Conservation (phyloP, 495 filamentous ascomycete species). For the Echria macrotheca region DNA sequence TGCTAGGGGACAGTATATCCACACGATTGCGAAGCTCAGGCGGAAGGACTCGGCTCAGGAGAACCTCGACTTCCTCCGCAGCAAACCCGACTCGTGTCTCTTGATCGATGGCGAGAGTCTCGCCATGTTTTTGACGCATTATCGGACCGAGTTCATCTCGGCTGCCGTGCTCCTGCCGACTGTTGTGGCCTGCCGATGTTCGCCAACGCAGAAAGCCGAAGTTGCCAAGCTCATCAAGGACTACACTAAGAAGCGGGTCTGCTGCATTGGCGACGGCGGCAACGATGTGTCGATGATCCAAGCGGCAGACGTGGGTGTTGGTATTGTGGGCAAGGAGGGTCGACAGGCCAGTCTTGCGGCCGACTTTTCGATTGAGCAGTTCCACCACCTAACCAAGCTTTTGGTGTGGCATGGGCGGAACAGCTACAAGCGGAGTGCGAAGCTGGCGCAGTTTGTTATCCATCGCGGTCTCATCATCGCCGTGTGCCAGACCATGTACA, state of each 20-base stretch:
- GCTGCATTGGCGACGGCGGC: conserved; percentile 94
- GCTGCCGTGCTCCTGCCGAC: conserved; percentile 82
- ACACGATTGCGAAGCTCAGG: conserved; percentile 81
- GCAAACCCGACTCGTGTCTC: conserved; percentile 80
- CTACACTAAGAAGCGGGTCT: conserved; percentile 87
- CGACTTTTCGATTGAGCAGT: conserved; percentile 93
- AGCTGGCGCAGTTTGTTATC: conserved; percentile 97
- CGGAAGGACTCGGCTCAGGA: conserved; percentile 76
- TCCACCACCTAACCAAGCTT: conserved; percentile 92
- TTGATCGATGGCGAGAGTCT: conserved; percentile 94
- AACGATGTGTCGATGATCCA: conserved; percentile 99
- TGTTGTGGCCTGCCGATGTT: conserved; percentile 95
- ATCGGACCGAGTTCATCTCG: conserved; percentile 78
- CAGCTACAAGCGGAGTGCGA: conserved; percentile 91
- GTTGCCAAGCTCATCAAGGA: conserved; percentile 85
- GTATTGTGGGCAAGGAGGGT: conserved; percentile 97
- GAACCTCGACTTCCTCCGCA: conserved; percentile 78
- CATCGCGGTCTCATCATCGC: conserved; percentile 92
- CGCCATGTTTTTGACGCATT: conserved; percentile 72
- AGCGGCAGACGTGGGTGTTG: conserved; percentile 94
- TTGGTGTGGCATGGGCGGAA: conserved; percentile 98
- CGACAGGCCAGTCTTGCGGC: conserved; percentile 90
- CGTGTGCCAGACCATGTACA: conserved; percentile 96
- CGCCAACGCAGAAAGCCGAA: conserved; percentile 95
- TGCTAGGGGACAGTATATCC: conserved; percentile 90